Base-by-base conservation (phyloP, 768 basidiomycete species). In the Lepiota brunneoincarnata region DNA sequence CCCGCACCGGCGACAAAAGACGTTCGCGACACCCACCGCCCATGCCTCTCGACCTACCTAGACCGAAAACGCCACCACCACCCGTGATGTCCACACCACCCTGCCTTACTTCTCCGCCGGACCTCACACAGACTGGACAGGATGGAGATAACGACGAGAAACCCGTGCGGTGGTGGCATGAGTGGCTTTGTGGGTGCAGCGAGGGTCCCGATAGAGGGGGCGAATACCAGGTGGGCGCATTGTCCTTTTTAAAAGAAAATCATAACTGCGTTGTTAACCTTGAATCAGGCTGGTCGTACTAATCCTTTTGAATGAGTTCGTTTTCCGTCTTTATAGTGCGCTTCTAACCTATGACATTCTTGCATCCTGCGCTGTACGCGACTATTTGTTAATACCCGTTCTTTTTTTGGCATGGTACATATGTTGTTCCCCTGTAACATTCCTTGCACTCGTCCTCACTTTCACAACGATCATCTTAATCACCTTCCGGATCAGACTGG, bases 161-260 rank as follows among this genome's bases (percentile, higher is more conserved):
- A 39, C 71, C 75, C 46, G 73, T 75, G 3, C 71, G 79, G 56
- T 91, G 89, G 89, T 91, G 89, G 89, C 89, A 89, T 64, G 89
- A 91, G 28, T 90, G 89, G 88, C 66, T 91, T 57, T 91, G 89
- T 66, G 89, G 89, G 11, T 89, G 88, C 59, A 74, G 82, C 15
- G 89, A 90, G 64, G 84, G 86, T n/a, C 72, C 80, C 2, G 84
- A 88, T 66, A 76, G 87, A 14, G 86, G 83, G 40, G 87, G 86
- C 4, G 84, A 90, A 49, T 67, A 77, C 58, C 89, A 91, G 79
- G 89, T 86, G 63, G 38, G 75, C 65, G 17, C 35, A 23, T 44
- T 15, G 34, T 44, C 38, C 18, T 36, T 35, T 49, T 53, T 17
- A 34, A n/a, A n/a, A 26, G 17, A 28, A 36, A 21, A 24, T 10